These are phyloP conservation scores for Allomyces javanicus DNA, from an alignment of 192 early-diverging fungal species.

Conservation along the genomic window DNA sequence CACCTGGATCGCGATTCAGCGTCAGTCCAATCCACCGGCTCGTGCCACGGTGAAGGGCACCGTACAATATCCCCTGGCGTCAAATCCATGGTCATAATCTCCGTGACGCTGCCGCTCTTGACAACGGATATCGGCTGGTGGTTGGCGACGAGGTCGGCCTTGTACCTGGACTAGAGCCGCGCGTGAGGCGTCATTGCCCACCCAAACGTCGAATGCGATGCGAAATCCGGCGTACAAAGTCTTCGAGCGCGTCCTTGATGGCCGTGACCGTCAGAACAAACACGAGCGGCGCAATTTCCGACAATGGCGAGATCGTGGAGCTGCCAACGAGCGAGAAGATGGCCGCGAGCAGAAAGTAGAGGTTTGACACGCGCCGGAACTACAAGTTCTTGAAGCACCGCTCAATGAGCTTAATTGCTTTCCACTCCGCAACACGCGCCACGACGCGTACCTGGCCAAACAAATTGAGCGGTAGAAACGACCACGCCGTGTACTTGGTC, in stretches of 20 bases:
- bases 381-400: constrained; percentile 8
- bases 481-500: constrained; percentile 20
- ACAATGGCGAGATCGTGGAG: constrained; percentile 11
- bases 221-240: constrained; percentile 6
- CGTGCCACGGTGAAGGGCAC: no score
- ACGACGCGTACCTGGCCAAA: not conserved
- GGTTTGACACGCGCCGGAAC: constrained; percentile 37
- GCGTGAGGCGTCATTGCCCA: no score
- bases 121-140: constrained; percentile 8
- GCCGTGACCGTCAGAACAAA: constrained; percentile 8
- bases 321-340: constrained; percentile 17
- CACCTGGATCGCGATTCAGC: not conserved
- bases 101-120: constrained; percentile 10
- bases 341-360: constrained; percentile 37
- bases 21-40: no score
- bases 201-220: no score
- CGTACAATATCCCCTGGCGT: constrained; percentile 19
- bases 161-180: no score
- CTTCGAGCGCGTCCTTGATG: constrained; percentile 10
- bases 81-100: constrained; percentile 14
- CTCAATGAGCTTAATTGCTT: no score
- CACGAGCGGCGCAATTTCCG: constrained; percentile 5
- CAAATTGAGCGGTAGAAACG: constrained; percentile 18
- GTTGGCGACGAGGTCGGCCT: constrained; percentile 20
- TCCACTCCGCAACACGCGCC: no score